phyloP scores from a whole-genome alignment of 495 filamentous ascomycete genomes.

The Pseudoneurospora amorphoporcata region DNA sequence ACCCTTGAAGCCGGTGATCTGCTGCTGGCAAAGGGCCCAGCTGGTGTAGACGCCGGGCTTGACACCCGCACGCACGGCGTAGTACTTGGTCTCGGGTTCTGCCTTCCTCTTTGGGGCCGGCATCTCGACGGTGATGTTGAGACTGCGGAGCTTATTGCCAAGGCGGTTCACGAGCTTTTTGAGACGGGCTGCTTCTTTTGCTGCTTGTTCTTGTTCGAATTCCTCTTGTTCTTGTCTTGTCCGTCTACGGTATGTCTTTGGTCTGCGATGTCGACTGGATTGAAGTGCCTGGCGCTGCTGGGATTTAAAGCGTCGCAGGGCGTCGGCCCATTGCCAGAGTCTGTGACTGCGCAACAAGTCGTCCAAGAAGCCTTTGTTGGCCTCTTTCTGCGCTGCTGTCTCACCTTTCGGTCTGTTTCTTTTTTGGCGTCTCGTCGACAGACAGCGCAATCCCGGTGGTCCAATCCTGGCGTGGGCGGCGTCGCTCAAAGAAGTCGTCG shows the following conservation, averaged over 20 bases:
- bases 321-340: background rate
- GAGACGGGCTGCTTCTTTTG: background rate
- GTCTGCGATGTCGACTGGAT: background rate
- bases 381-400: background rate
- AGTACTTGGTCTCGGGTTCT: conserved; percentile 50
- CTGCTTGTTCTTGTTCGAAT: background rate
- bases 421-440: background rate
- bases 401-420: background rate
- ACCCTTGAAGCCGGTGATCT: conserved; percentile 77
- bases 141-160: background rate
- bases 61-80: conserved; percentile 70
- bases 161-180: background rate
- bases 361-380: background rate
- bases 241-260: background rate
- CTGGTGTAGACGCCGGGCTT: conserved; percentile 78
- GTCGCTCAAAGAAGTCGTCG: background rate
- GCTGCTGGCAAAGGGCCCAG: conserved; percentile 71
- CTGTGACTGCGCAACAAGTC: background rate
- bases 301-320: background rate
- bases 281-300: background rate
- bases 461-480: background rate
- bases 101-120: background rate
- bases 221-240: background rate
- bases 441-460: background rate
- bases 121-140: background rate